Evolutionary conservation across 169 alveolate genomes (phyloP).

Genomic region (Cryptosporidium ubiquitum): DNA sequence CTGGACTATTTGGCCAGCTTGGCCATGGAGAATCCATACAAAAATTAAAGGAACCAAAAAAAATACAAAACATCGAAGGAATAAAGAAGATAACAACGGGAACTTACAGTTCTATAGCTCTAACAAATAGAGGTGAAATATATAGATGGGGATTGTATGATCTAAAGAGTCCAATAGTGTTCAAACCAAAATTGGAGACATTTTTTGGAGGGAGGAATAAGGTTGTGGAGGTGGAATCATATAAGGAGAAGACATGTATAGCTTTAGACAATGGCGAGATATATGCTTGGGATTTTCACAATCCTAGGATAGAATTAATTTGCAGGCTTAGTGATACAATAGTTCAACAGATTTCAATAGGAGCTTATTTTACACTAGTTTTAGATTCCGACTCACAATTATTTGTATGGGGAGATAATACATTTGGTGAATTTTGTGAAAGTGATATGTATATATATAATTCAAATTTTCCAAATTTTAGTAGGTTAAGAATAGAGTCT

Average conservation of each 20-base stretch:
- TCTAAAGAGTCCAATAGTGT: slow-evolving; percentile 16
- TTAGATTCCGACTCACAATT: slow-evolving; percentile 39
- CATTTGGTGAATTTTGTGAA: slow-evolving; percentile 55
- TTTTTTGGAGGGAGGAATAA: slow-evolving; percentile 21
- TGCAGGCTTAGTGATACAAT: slow-evolving; percentile 10
- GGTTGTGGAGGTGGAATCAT: slow-evolving; percentile 30
- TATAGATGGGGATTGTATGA: slow-evolving; percentile 68
- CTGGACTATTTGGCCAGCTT: slow-evolving; percentile 59
- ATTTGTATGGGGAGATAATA: slow-evolving; percentile 72
- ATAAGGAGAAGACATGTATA: slow-evolving; percentile 49
- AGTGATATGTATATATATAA: slow-evolving; percentile 16
- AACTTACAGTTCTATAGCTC: slow-evolving; percentile 34
- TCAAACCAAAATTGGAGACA: slow-evolving; percentile 21
- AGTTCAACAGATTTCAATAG: slow-evolving; percentile 40
- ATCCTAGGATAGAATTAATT: slow-evolving; percentile 17
- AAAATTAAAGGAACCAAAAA: slow-evolving; percentile 37
- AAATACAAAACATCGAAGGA: not conserved
- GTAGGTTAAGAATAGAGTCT: slow-evolving; percentile 14
- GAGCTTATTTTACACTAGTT: slow-evolving; percentile 40
- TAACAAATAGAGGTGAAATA: slow-evolving; percentile 27
- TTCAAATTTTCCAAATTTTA: slow-evolving; percentile 37
- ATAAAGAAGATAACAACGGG: slow-evolving; percentile 33
- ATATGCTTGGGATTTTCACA: slow-evolving; percentile 46
- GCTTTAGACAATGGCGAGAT: slow-evolving; percentile 56
- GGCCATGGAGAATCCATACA: slow-evolving; percentile 56